phyloP scores from a whole-genome alignment of 208 protist genomes.

The Trypanosoma cruzi region DNA sequence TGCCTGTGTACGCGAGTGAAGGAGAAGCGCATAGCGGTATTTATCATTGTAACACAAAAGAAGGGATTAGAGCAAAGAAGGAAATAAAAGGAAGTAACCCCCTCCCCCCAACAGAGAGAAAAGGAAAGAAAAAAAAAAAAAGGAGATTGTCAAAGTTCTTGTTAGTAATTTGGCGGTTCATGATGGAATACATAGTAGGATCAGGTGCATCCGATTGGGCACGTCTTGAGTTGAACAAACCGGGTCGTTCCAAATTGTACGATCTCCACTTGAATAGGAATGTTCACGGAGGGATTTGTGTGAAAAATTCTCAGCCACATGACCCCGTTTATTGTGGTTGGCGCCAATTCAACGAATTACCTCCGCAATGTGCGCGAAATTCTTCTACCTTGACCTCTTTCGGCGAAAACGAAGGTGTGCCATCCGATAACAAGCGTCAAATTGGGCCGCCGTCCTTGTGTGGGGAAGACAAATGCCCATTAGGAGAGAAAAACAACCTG shows the following conservation, averaged over 20 bases:
- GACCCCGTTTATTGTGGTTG: not conserved
- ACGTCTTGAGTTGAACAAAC: not conserved
- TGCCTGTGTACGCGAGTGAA: too few relatives aligned
- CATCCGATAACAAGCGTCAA: not conserved
- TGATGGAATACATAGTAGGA: conserved; percentile 4
- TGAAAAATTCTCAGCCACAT: not conserved
- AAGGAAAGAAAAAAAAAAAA: too few relatives aligned
- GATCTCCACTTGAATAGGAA: not conserved
- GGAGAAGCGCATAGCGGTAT: too few relatives aligned
- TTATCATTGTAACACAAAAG: too few relatives aligned
- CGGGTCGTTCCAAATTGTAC: not conserved
- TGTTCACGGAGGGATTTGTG: not conserved
- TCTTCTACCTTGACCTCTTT: not conserved
- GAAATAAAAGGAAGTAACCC: too few relatives aligned
- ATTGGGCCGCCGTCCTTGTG: not conserved
- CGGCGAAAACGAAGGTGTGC: not conserved
- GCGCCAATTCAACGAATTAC: not conserved
- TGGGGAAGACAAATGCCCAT: not conserved
- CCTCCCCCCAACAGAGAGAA: too few relatives aligned
- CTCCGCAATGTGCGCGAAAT: not conserved
- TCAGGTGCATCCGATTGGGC: not conserved
- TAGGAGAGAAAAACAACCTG: not conserved
- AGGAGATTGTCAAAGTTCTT: not conserved
- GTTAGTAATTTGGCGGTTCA: not conserved
- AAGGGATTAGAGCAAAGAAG: too few relatives aligned